Evolutionary conservation across 2,329 filamentous ascomycete genomes (phyloP).

Genomic region (Fusarium tricinctum): DNA sequence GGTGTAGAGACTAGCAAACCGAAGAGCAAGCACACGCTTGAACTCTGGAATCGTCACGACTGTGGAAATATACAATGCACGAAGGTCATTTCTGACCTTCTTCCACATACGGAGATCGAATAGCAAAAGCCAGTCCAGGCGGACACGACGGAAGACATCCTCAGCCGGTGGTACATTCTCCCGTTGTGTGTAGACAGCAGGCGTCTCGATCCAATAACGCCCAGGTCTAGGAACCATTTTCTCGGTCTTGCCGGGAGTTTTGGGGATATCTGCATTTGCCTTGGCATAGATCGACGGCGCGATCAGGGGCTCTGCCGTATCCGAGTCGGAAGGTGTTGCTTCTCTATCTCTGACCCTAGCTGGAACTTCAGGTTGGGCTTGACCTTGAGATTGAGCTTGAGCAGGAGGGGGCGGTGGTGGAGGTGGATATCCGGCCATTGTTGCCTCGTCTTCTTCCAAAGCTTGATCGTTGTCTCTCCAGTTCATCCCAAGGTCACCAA

Average conservation of each 20-base stretch:
- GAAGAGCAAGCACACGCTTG: slow-evolving; percentile 90
- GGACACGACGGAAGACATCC: slow-evolving; percentile 88
- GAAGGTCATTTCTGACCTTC: slow-evolving; percentile 88
- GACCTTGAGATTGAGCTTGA: slow-evolving; percentile 63
- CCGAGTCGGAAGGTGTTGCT: slow-evolving; percentile 79
- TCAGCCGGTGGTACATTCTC: slow-evolving; percentile 79
- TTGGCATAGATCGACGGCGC: slow-evolving; percentile 73
- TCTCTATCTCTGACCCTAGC: slow-evolving; percentile 66
- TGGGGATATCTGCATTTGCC: slow-evolving; percentile 80
- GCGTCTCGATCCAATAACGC: slow-evolving; percentile 88
- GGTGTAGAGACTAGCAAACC: slow-evolving; percentile 96
- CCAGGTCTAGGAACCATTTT: slow-evolving; percentile 73
- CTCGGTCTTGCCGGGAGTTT: slow-evolving; percentile 76
- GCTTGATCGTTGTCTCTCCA: slow-evolving; percentile 73
- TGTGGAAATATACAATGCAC: slow-evolving; percentile 95
- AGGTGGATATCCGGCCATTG: slow-evolving; percentile 77
- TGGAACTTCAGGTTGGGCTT: slow-evolving; percentile 59
- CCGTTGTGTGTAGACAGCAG: slow-evolving; percentile 74
- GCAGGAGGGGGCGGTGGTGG: slow-evolving; percentile 73
- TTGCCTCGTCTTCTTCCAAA: slow-evolving; percentile 81
- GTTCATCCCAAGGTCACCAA: slow-evolving; percentile 63
- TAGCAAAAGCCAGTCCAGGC: slow-evolving; percentile 92
- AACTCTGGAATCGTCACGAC: slow-evolving; percentile 96
- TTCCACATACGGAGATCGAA: slow-evolving; percentile 98
- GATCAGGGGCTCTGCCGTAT: slow-evolving; percentile 75